Evolutionary conservation across 2,329 filamentous ascomycete species (phyloP).

Genomic region (Uncinocarpus reesii): DNA sequence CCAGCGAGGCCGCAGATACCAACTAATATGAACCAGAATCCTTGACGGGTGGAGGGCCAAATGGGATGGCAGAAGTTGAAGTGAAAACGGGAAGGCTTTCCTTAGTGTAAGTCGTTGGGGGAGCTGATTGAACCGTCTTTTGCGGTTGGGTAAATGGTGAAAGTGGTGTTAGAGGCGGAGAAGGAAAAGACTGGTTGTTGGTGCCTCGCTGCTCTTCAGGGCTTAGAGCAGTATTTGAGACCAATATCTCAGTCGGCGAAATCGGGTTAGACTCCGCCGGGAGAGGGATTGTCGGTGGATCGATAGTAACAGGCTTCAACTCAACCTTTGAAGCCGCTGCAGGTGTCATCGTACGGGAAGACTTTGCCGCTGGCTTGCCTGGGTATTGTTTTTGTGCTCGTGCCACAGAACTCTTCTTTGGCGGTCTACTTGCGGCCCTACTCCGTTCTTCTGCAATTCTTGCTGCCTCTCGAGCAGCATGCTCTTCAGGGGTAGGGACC

Average conservation of each 20-base stretch:
- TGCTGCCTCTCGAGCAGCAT: constrained; percentile 43
- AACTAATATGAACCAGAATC: neutral
- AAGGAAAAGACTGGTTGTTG: constrained; percentile 5
- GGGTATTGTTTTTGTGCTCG: constrained; percentile 1
- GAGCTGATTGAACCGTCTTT: constrained; percentile 24
- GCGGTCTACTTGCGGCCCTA: neutral
- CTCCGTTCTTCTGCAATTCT: constrained; percentile 35
- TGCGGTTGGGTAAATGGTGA: constrained; percentile 15
- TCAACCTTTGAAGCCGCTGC: neutral
- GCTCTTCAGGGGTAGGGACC: constrained; percentile 47
- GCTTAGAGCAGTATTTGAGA: neutral
- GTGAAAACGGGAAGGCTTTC: constrained; percentile 42
- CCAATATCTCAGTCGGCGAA: neutral
- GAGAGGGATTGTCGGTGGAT: constrained; percentile 2
- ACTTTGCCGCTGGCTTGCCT: neutral
- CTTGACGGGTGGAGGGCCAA: constrained; percentile 22
- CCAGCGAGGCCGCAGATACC: neutral
- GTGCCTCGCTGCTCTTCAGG: neutral
- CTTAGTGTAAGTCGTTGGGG: constrained; percentile 28
- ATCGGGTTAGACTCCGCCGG: neutral
- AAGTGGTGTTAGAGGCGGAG: constrained; percentile 14
- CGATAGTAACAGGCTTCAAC: neutral
- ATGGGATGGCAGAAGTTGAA: constrained; percentile 37
- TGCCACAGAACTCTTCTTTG: neutral
- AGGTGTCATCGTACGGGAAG: neutral